phyloP scores from a whole-genome alignment of 305 asterid species.

The Nicotiana rustica region DNA sequence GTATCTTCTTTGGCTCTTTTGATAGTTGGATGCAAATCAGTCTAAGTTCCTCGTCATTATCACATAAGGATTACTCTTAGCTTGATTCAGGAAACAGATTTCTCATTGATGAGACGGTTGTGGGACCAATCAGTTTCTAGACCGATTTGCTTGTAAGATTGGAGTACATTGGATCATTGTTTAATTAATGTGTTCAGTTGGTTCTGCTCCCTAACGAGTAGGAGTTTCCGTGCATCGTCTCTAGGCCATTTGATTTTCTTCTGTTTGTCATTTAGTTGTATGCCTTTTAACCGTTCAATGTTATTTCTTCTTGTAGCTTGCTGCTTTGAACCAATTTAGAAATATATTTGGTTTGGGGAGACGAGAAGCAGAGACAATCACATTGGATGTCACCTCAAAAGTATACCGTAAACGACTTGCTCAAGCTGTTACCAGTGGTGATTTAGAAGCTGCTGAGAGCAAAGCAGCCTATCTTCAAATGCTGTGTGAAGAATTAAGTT shows the following conservation, averaged over 20 bases:
- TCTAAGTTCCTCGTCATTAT: constrained; percentile 9
- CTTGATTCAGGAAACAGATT: neutral
- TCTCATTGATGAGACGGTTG: constrained; percentile 15
- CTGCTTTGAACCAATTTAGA: constrained; percentile 81
- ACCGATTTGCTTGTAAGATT: neutral
- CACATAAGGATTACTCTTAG: constrained; percentile 4
- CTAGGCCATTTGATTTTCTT: constrained; percentile 22
- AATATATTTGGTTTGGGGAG: constrained; percentile 92
- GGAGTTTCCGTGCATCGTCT: constrained; percentile 20
- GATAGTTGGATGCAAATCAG: neutral
- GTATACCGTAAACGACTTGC: constrained; percentile 90
- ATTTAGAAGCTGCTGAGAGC: constrained; percentile 75
- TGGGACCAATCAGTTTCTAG: neutral
- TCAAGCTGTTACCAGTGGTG: constrained; percentile 92
- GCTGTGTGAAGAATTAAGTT: constrained; percentile 90
- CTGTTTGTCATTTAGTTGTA: constrained; percentile 27
- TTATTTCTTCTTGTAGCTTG: constrained; percentile 66
- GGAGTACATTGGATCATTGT: constrained; percentile 4
- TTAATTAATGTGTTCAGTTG: constrained; percentile 21
- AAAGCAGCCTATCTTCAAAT: constrained; percentile 96
- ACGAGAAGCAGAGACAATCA: constrained; percentile 86
- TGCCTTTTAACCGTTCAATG: constrained; percentile 37
- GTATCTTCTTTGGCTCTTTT: neutral
- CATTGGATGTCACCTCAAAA: constrained; percentile 80
- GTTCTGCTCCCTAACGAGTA: constrained; percentile 9